phyloP scores from a whole-genome alignment of 2,329 filamentous ascomycete genomes.

The Beauveria brongniartii region DNA sequence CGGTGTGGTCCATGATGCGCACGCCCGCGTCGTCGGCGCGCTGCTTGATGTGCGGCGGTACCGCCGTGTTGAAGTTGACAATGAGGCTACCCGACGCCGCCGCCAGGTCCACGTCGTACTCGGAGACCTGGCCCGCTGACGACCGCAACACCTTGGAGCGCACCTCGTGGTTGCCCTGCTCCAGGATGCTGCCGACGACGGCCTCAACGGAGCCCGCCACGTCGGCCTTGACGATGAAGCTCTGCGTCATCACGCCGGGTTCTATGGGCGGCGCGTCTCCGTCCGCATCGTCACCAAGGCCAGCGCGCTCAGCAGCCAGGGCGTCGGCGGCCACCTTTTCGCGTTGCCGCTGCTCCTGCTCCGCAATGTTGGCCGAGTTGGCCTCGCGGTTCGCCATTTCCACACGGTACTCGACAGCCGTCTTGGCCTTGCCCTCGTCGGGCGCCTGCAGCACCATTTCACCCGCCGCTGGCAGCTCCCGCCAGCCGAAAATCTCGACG shows the following conservation, averaged over 20 bases:
- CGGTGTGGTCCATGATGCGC: conserved; percentile 72
- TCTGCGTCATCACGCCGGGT: conserved; percentile 47
- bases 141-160: conserved; percentile 68
- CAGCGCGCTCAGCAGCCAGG: conserved; percentile 24
- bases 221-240: conserved; percentile 86
- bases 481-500: conserved; percentile 93
- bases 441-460: conserved; percentile 79
- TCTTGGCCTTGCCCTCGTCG: conserved; percentile 69
- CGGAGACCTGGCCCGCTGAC: conserved; percentile 67
- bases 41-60: conserved; percentile 59
- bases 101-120: conserved; percentile 86
- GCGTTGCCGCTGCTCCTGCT: conserved; percentile 55
- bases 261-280: conserved; percentile 26
- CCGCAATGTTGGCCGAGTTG: conserved; percentile 73
- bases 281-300: conserved; percentile 29
- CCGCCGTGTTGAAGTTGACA: conserved; percentile 74
- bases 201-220: conserved; percentile 93
- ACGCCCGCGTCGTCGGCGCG: conserved; percentile 67
- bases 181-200: conserved; percentile 66
- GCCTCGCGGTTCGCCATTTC: conserved; percentile 64
- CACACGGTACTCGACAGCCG: conserved; percentile 66
- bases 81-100: conserved; percentile 67
- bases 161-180: conserved; percentile 80
- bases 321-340: conserved; percentile 35
- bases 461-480: conserved; percentile 70